Evolutionary conservation across 495 filamentous ascomycete genomes (phyloP).

Genomic region (Aeminium ludgeri): DNA sequence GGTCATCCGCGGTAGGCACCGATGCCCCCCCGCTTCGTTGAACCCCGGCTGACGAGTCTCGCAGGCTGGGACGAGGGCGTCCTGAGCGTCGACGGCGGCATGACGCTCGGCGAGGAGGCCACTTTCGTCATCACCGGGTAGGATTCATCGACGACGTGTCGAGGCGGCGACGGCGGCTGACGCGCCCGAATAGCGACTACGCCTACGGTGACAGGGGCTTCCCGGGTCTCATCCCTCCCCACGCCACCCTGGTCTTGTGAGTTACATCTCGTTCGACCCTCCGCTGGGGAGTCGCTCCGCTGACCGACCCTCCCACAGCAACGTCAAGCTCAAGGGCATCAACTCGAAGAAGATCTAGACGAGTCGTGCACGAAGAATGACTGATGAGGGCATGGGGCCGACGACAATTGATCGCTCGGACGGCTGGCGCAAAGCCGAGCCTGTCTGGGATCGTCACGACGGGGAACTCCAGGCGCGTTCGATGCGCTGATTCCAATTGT

Average conservation of each 20-base stretch:
- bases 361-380: neutral
- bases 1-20: conserved; percentile 56
- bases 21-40: neutral
- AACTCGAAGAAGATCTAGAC: conserved; percentile 19
- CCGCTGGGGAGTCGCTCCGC: neutral
- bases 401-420: too few species aligned
- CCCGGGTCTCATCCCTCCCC: conserved; percentile 27
- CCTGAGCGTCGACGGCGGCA: conserved; percentile 30
- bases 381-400: too few species aligned
- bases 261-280: conserved; percentile 1
- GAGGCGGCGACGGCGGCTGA: conserved; percentile 6
- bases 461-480: too few species aligned
- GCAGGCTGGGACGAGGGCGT: conserved; percentile 83
- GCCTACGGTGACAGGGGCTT: conserved; percentile 52
- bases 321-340: conserved; percentile 29
- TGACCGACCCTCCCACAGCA: conserved; percentile 13
- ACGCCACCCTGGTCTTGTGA: conserved; percentile 30
- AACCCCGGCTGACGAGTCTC: neutral
- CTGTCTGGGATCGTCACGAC: too few species aligned
- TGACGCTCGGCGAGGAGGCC: conserved; percentile 68
- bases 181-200: conserved; percentile 41
- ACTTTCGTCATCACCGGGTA: conserved; percentile 62
- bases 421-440: too few species aligned
- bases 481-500: too few species aligned
- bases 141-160: conserved; percentile 17